Evolutionary conservation across 108 stramenopile species (phyloP).

Genomic region (Epipyxis sp.): DNA sequence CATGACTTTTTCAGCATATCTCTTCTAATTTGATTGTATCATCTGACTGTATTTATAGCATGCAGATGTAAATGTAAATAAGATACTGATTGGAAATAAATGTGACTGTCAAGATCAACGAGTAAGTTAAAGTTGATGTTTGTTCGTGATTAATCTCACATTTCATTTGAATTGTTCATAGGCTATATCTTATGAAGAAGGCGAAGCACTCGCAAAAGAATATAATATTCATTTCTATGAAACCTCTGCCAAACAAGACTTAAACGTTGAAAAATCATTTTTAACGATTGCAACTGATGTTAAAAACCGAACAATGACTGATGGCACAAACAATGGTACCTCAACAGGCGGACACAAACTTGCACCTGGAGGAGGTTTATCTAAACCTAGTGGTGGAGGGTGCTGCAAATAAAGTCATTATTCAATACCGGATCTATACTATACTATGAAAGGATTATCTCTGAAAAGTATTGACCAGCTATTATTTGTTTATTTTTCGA

Average conservation of each 20-base stretch:
- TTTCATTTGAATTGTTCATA: slow-evolving; percentile 11
- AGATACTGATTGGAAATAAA: slow-evolving; percentile 46
- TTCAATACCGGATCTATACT: too few species aligned
- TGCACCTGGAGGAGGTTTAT: neutral
- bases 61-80: slow-evolving; percentile 42
- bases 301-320: slow-evolving; percentile 53
- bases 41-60: slow-evolving; percentile 35
- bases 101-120: slow-evolving; percentile 22
- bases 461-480: too few species aligned
- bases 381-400: neutral
- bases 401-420: too few species aligned
- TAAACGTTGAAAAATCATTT: slow-evolving; percentile 44
- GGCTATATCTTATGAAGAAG: slow-evolving; percentile 20
- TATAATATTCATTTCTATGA: slow-evolving; percentile 37
- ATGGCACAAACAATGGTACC: slow-evolving; percentile 31
- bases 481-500: too few species aligned
- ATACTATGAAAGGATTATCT: too few species aligned
- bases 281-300: slow-evolving; percentile 54
- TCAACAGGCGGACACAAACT: slow-evolving; percentile 3
- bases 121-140: neutral
- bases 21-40: neutral
- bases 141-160: neutral
- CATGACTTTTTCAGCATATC: neutral
- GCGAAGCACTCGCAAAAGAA: slow-evolving; percentile 39
- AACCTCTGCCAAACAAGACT: slow-evolving; percentile 45